Conservation (phyloP, 331 rosid species). For the Malus hybrid region DNA sequence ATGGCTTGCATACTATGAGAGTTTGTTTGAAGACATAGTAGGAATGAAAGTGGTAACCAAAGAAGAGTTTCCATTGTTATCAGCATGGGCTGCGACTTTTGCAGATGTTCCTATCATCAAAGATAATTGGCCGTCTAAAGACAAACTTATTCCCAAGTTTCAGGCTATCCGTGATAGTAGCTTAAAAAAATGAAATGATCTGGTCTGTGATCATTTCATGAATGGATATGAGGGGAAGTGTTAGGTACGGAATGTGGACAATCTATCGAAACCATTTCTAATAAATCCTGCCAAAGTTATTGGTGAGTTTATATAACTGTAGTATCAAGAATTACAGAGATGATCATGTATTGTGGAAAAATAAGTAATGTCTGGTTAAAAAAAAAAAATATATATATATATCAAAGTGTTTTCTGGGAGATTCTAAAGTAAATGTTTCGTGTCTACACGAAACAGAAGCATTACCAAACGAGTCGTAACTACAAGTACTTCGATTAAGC, state of each 20-base stretch:
- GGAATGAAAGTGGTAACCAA: not conserved
- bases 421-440: too few species aligned
- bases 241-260: not conserved
- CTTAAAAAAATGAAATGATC: not conserved
- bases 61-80: constrained; percentile 20
- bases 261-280: too few species aligned
- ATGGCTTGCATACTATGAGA: constrained; percentile 11
- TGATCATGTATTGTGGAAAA: too few species aligned
- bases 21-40: not conserved
- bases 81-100: constrained; percentile 17
- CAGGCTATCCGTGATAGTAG: not conserved
- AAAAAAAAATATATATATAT: too few species aligned
- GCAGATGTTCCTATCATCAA: constrained; percentile 15
- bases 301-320: too few species aligned
- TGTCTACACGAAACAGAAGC: too few species aligned
- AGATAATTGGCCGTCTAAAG: constrained; percentile 23
- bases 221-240: not conserved
- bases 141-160: constrained; percentile 14
- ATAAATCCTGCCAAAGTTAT: too few species aligned
- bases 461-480: not conserved
- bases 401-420: too few species aligned
- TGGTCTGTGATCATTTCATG: not conserved
- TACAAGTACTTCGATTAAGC: not conserved
- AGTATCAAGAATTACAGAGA: too few species aligned
- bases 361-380: not conserved